Percentiles rank a stretch among this genome's conserved stretches.
phyloP scores from a whole-genome alignment of 2,329 filamentous ascomycete genomes.

The Biscogniauxia marginata region DNA sequence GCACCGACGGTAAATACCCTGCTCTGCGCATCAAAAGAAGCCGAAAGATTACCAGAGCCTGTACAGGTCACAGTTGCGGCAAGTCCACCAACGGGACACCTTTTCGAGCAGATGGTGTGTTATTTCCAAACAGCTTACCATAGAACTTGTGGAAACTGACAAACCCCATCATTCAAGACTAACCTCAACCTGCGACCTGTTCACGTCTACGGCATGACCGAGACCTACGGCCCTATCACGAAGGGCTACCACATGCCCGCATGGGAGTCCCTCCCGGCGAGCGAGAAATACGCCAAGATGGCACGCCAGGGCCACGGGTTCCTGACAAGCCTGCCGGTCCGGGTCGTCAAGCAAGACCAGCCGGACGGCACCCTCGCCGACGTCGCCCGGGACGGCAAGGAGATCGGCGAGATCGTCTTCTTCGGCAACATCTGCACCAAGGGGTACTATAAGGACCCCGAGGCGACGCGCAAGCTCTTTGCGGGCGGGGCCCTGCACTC shows the following conservation, averaged over 20 bases:
- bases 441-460: slow-evolving; percentile 87
- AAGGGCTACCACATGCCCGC: slow-evolving; percentile 85
- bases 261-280: slow-evolving; percentile 72
- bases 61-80: slow-evolving; percentile 92
- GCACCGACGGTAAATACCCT: slow-evolving; percentile 96
- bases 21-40: slow-evolving; percentile 77
- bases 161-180: slow-evolving; percentile 16
- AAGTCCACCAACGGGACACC: slow-evolving; percentile 81
- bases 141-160: not conserved
- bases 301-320: slow-evolving; percentile 92
- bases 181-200: slow-evolving; percentile 81
- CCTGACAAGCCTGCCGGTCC: slow-evolving; percentile 74
- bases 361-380: slow-evolving; percentile 65
- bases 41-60: slow-evolving; percentile 63
- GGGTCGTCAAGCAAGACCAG: slow-evolving; percentile 74
- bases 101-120: slow-evolving; percentile 87
- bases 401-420: slow-evolving; percentile 85
- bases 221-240: slow-evolving; percentile 95
- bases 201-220: slow-evolving; percentile 84
- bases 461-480: slow-evolving; percentile 84
- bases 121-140: not conserved
- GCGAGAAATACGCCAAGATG: slow-evolving; percentile 86
- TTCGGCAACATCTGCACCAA: slow-evolving; percentile 87
- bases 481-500: slow-evolving; percentile 83
- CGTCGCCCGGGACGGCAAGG: slow-evolving; percentile 67